Evolutionary conservation across 2,329 filamentous ascomycete genomes (phyloP), one percentile per base, ranked within the genome.

Genomic region (Rhytidhysteron rufulum): DNA sequence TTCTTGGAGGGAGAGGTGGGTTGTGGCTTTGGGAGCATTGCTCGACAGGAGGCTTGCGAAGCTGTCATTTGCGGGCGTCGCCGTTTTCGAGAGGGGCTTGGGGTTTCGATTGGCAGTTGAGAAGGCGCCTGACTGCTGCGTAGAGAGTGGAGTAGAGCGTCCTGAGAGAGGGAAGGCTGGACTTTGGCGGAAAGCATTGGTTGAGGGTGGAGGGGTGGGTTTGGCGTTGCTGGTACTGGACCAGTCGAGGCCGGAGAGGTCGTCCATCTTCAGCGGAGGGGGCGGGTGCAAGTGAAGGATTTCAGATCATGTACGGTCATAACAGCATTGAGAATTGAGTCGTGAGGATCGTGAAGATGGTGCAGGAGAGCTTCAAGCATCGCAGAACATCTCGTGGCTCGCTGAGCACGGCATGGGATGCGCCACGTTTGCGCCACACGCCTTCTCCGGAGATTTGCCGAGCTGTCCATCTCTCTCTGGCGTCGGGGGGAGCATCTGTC

Each of bases 31-130:
- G 21, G 76, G 66, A 34, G 48, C 55, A 37, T 78, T 78, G 54
- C 85, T 81, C 50, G 76, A 81, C 45, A 89, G 73, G 37, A 93
- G 71, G 54, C 82, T 85, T 56, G 86, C 86, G 67, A 93, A 93
- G 70, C 84, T 88, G 59, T 93, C 87, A 43, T 67, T 70, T 16
- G 63, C 63, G 20, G 67, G 63, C n/a, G 66, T 68, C 34, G 75
- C 68, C 5, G 77, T 65, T 25, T 81, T 85, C 4, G 73, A 66
- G 3, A 65, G 54, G 58, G 65, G 48, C 70, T 81, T 62, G 62
- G 65, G 43, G 49, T 66, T 55, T 48, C 68, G 66, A 38, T 67
- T 58, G 19, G 62, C 49, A 4, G 51, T 44, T 13, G 58, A 57
- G 21, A 44, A 49, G 32, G 48, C 35, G 34, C 68, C 70, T 2